Evolutionary conservation across 805 yeast genomes (phyloP).

Genomic region (Hanseniaspora jakobsenii): DNA sequence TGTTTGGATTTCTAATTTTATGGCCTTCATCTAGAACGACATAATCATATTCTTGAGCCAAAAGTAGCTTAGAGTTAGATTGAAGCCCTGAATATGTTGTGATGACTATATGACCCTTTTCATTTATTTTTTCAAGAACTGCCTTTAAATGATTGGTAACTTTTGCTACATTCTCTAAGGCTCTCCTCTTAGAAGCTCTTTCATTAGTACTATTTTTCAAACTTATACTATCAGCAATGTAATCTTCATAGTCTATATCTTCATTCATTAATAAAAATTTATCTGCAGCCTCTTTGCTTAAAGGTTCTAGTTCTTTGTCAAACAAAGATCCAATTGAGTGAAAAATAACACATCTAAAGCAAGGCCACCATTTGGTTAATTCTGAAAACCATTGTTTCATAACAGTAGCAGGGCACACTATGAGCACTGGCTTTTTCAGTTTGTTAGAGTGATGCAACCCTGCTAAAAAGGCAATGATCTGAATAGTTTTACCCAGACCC

Average conservation of each 20-base stretch:
- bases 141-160: conserved; percentile 27
- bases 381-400: conserved; percentile 95
- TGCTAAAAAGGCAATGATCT: conserved; percentile 80
- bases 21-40: conserved; percentile 93
- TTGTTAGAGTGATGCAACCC: conserved; percentile 74
- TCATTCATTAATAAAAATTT: conserved; percentile 31
- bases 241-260: conserved; percentile 35
- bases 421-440: conserved; percentile 62
- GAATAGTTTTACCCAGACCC: conserved; percentile 96
- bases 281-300: conserved; percentile 43
- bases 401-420: conserved; percentile 95
- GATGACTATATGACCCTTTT: conserved; percentile 68
- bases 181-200: conserved; percentile 18
- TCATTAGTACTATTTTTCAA: conserved; percentile 21
- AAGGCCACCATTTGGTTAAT: conserved; percentile 97
- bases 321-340: conserved; percentile 91
- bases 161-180: conserved; percentile 15
- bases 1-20: conserved; percentile 87
- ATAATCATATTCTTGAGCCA: conserved; percentile 77
- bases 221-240: conserved; percentile 21
- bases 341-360: conserved; percentile 68
- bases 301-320: conserved; percentile 29
- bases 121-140: conserved; percentile 44
- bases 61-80: conserved; percentile 48
- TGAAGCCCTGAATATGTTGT: conserved; percentile 86